Evolutionary conservation across 306 rosid species (phyloP).

Genomic region (Astragalus glycyphyllos): DNA sequence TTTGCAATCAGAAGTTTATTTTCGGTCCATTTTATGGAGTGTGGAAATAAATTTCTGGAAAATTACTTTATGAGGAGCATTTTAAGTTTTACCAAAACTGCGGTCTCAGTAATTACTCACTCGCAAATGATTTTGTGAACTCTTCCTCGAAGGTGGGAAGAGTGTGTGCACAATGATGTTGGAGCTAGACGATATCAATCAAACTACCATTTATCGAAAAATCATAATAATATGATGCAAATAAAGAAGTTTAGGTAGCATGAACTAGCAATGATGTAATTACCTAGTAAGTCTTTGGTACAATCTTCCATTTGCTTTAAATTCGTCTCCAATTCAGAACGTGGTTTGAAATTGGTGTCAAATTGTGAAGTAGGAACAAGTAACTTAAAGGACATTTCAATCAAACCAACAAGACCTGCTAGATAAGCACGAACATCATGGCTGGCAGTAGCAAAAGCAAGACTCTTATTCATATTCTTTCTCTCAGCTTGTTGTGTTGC

Average conservation of each 20-base stretch:
- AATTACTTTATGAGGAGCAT: no score
- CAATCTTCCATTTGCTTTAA: constrained; percentile 64
- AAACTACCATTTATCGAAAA: no score
- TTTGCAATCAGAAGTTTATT: no score
- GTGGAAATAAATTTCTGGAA: no score
- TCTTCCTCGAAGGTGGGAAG: no score
- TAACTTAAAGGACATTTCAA: constrained; percentile 55
- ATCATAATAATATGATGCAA: no score
- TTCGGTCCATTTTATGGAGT: no score
- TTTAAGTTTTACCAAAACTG: no score
- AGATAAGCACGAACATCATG: constrained; percentile 80
- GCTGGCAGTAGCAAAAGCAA: constrained; percentile 70
- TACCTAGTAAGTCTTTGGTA: constrained; percentile 75
- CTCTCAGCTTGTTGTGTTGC: constrained; percentile 80
- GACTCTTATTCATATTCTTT: constrained; percentile 73
- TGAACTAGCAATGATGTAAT: neutral
- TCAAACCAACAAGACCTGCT: constrained; percentile 67
- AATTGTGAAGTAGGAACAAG: constrained; percentile 48
- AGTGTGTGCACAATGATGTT: no score
- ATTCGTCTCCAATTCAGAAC: constrained; percentile 58
- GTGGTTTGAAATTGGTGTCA: constrained; percentile 52
- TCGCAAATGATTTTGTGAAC: no score
- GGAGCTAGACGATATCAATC: no score
- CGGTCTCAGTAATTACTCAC: no score
- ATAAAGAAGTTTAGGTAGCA: neutral